Base-by-base conservation (phyloP, 2,329 filamentous ascomycete genomes). In the Bipolaris victoriae region DNA sequence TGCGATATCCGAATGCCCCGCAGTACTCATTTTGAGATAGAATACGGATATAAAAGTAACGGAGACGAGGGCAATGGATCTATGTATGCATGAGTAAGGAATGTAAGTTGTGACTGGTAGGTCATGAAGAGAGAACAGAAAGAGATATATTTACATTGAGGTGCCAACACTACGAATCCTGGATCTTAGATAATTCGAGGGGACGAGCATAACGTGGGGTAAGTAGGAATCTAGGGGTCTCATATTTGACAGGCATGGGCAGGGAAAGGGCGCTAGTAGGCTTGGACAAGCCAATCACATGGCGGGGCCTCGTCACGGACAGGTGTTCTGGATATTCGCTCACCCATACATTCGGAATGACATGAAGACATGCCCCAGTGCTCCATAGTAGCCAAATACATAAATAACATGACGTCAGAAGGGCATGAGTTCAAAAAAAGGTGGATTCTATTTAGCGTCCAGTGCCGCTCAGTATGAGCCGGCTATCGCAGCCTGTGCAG, bases 31-130 rank as follows among this genome's bases (percentile, higher is more conserved):
- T 11, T 16, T 53, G 37, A 61, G 53, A 44, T 66, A 63, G 26
- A 56, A 52, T 13, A 60, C 0, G 2, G 60, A 44, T 13, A 66
- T 45, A 4, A 62, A 29, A 15, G 58, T 1, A 1, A 51, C 45
- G 3, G 56, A 64, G 2, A 60, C 5, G 43, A 66, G 44, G 40
- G 67, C 57, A 9, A 68, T 54, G 9, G 62, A 60, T 43, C 67
- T 67, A 22, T 2, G 7, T 31, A 40, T 11, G n/a, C 15, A 24
- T 52, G 16, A 39, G 41, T 18, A 20, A 26, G 33, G 9, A 9
- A 26, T 2, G 26, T 7, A 44, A 29, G 26, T 29, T 3, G 26
- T 29, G 26, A 26, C 26, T 29, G 26, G 3, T 1, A 22, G 22
- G 3, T 4, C 5, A 7, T 13, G 10, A 26, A 7, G 11, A 15